Evolutionary conservation across 805 yeast genomes (phyloP), one percentile per base, ranked within the genome.

Genomic region (Scheffersomyces ergatensis): DNA sequence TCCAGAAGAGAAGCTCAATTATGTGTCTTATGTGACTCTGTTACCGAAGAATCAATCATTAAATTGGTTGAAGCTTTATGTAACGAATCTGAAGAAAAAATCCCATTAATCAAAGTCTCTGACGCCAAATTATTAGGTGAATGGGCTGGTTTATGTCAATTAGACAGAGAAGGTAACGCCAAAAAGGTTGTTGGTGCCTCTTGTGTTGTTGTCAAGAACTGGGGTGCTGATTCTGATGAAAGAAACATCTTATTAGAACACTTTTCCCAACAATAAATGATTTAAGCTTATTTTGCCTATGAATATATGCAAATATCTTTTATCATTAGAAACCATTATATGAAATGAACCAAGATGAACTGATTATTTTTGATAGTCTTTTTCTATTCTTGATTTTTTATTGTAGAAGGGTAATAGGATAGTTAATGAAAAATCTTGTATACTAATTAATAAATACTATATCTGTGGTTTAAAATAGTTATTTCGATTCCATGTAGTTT

Each of bases 171-270:
- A 67, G 99, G 99, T 80, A 89, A 92, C 82, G 97, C 98, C 78
- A 89, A 97, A 83, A 93, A 93, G 89, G 98, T 93, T 65, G 99
- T 93, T 73, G 99, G 99, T 79, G 95, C 97, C 77, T 90, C 98
- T 64, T 92, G 96, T 77, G 97, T 92, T 70, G 99, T 93, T 65
- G 88, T 93, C 83, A 90, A 87, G 84, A 85, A 89, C 95, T 93
- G 98, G 98, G 99, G 99, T 89, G 96, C 89, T 70, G 96, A 89
- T 77, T 85, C 98, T 64, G 92, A 83, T 68, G 99, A 92, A 80
- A 89, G 97, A 80, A 78, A 82, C 80, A 85, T 88, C 77, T 83
- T 93, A 72, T 82, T 93, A 75, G 95, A 89, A 77, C 90, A 89
- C 83, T 89, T 92, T 77, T 83, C 95, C 64, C 86, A 85, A 70